These are phyloP conservation scores for Xylaria arbuscula DNA, from an alignment of 2,329 filamentous ascomycete species.

Conservation along the genomic window DNA sequence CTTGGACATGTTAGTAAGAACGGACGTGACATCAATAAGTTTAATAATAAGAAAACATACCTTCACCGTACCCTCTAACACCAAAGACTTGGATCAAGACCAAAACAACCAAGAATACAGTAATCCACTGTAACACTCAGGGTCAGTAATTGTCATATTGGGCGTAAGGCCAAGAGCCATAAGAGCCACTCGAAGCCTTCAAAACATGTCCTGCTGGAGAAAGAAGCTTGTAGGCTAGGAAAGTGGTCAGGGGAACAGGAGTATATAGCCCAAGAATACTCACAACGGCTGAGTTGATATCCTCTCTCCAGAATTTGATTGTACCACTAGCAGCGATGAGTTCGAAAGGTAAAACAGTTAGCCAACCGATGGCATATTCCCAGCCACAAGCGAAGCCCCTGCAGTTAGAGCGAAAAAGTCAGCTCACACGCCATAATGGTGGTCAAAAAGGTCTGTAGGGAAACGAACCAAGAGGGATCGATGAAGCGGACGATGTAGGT, in stretches of 20 bases:
- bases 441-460: background rate
- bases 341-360: constrained; percentile 64
- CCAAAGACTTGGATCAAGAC: constrained; percentile 66
- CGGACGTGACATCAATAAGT: constrained; percentile 33
- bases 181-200: no score
- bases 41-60: constrained; percentile 42
- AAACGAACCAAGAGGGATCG: constrained; percentile 64
- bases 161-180: no score
- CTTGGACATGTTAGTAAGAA: constrained; percentile 46
- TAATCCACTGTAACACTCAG: constrained; percentile 57
- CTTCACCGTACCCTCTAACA: constrained; percentile 67
- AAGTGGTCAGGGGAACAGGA: no score
- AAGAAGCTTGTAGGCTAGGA: no score
- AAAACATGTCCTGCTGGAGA: no score
- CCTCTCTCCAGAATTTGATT: constrained; percentile 63
- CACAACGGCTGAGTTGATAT: constrained; percentile 60
- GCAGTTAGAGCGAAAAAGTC: background rate
- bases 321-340: constrained; percentile 65
- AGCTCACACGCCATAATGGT: background rate
- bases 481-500: constrained; percentile 71
- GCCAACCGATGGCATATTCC: constrained; percentile 63
- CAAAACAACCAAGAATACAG: constrained; percentile 64
- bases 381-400: constrained; percentile 65
- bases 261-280: no score
- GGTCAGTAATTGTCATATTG: no score